Evolutionary conservation across 2,329 filamentous ascomycete genomes (phyloP).

Genomic region (Beauveria pseudobassiana): DNA sequence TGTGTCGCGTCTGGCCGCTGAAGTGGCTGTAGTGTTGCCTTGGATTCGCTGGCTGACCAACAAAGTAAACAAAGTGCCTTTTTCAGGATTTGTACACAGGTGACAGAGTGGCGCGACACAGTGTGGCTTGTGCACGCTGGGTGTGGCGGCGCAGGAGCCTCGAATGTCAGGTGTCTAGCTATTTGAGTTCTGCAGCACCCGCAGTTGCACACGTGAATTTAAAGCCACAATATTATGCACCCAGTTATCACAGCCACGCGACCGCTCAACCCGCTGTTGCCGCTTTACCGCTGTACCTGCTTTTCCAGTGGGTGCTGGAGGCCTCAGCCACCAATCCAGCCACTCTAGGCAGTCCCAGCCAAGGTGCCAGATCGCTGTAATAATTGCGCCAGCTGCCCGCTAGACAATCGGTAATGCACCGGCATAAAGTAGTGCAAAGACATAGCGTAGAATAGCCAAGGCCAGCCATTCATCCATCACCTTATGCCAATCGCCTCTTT

Average conservation of each 20-base stretch:
- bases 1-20: slow-evolving; percentile 8
- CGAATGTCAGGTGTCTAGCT: neutral
- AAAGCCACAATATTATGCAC: neutral
- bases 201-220: neutral
- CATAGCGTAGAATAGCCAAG: neutral
- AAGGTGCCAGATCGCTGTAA: neutral
- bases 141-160: neutral
- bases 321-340: no score
- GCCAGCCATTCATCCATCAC: neutral
- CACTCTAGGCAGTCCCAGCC: no score
- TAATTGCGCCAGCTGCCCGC: neutral
- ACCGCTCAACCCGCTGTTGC: no score
- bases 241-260: neutral
- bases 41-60: neutral
- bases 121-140: slow-evolving; percentile 5
- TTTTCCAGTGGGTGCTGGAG: no score
- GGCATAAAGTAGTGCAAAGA: neutral
- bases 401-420: no score
- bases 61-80: slow-evolving; percentile 14
- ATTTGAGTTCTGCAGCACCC: neutral
- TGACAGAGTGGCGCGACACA: neutral
- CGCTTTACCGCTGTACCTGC: no score
- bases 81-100: neutral
- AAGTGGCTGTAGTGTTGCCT: slow-evolving; percentile 6
- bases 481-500: neutral